Evolutionary conservation across 495 filamentous ascomycete species (phyloP).

Genomic region (Aspergillus panamensis): DNA sequence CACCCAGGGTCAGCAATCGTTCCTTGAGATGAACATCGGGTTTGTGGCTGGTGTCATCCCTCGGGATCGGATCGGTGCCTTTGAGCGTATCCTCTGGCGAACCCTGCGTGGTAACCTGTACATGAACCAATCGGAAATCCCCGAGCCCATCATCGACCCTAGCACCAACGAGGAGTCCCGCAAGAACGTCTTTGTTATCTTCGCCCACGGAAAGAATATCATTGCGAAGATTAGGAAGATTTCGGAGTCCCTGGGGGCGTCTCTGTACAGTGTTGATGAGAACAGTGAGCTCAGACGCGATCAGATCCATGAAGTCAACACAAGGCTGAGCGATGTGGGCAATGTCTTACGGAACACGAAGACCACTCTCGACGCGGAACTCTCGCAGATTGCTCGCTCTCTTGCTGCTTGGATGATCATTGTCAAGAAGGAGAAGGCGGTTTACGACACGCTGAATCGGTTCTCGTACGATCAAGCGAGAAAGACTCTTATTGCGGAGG

Average conservation of each 20-base stretch:
- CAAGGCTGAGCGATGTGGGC: slow-evolving; percentile 78
- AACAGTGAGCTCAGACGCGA: slow-evolving; percentile 90
- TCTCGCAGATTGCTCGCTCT: slow-evolving; percentile 85
- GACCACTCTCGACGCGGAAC: slow-evolving; percentile 86
- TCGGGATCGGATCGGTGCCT: slow-evolving; percentile 85
- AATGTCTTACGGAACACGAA: slow-evolving; percentile 96
- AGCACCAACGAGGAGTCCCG: slow-evolving; percentile 81
- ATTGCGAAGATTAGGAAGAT: slow-evolving; percentile 98
- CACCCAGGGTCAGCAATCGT: slow-evolving; percentile 70
- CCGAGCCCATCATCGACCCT: slow-evolving; percentile 90
- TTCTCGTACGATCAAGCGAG: slow-evolving; percentile 95
- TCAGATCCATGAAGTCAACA: slow-evolving; percentile 96
- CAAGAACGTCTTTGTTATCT: slow-evolving; percentile 99
- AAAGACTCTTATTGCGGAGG: slow-evolving; percentile 95
- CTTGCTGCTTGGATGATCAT: slow-evolving; percentile 95
- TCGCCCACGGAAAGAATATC: slow-evolving; percentile 97
- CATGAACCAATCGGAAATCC: slow-evolving; percentile 99
- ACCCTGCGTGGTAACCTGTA: slow-evolving; percentile 96
- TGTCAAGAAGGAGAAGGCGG: slow-evolving; percentile 95
- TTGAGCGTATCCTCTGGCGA: slow-evolving; percentile 96
- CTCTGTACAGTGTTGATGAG: slow-evolving; percentile 94
- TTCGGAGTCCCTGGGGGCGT: slow-evolving; percentile 91
- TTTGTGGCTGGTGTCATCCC: slow-evolving; percentile 98
- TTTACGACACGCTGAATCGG: slow-evolving; percentile 93
- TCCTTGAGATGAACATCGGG: slow-evolving; percentile 97